Evolutionary conservation across 352 stramenopile genomes (phyloP), one percentile per base, ranked within the genome.

Genomic region (Globisporangium lucens): DNA sequence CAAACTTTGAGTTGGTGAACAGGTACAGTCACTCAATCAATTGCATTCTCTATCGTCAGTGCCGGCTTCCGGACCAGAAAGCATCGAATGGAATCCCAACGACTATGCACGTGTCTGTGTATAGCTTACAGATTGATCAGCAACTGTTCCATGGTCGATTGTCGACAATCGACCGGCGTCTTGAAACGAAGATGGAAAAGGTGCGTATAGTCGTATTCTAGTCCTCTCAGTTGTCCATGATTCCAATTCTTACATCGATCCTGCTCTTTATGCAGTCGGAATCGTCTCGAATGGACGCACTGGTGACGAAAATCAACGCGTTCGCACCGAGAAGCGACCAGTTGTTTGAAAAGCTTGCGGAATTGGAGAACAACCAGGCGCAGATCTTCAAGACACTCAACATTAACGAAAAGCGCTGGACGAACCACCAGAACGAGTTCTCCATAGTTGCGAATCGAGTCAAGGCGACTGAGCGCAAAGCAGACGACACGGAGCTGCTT

Each of bases 111-210:
- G 24, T 4, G 36, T 17, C 6, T n/a, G 13, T 7, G 7, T 35
- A 7, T 10, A 87, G 77, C 57, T 65, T 92, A 17, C 78, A 89
- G 33, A 71, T 67, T 3, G 74, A 87, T 52, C 84, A 88, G 63
- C 72, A 67, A 22, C 65, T 75, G 20, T 53, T 92, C 2, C 74
- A 88, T 17, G 73, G 80, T 17, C 67, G 80, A 9, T 33, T 92
- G 20, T 73, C 71, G 47, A 75, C 73, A 0, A 61, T 88, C 4
- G 80, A 89, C 20, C 73, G 64, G 17, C 77, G 74, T 2, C 53
- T 92, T 1, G 63, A 80, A 4, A 29, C 57, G 56, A 92, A 92
- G 67, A 70, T 92, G 68, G 84, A 92, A 56, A 92, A 92, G 80
- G 82, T 86, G 29, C 51, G 13, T 51, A n/a, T 1, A 33, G 10